Base-by-base conservation (phyloP, 352 stramenopile genomes). In the Elongisporangium prolatum region DNA sequence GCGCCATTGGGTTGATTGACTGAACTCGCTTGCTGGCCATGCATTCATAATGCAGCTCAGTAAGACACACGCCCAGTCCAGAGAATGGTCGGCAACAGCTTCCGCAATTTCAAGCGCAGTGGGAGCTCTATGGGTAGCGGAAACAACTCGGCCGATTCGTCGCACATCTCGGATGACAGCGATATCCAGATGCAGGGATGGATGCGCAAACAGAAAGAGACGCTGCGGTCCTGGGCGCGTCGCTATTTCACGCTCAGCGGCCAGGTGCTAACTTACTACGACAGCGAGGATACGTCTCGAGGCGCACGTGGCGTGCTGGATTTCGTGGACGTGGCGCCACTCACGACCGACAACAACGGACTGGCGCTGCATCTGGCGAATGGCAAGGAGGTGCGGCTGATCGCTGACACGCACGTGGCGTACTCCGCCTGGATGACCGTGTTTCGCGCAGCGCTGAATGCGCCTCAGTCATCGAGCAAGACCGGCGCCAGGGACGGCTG, bases 141-240 rank as follows among this genome's bases (percentile, higher is more conserved):
- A 52, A 74, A 65, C 60, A 66, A 67, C 52, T 73, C 70, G 49
- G 57, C 53, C 22, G 69, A 79, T 52, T 75, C 75, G 58, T 88
- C 77, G 22, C 63, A 61, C 44, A 44, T 74, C 40, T 88, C 75
- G 53, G 76, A 90, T 54, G 80, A 90, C 56, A 85, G 68, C 56
- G 80, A 88, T 51, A 75, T 90, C 59, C 75, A 88, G 56, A 90
- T 92, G 79, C 78, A 88, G 58, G 82, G 82, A 25, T 92, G 82
- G 82, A 92, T 92, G 82, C 74, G 77, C 28, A 92, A 92, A 62
- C 82, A 92, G 67, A 92, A 92, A 62, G 77, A 88, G 57, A 87
- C 82, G 59, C 67, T 88, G 61, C 77, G 77, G 25, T 87, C 74
- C 14, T 91, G 79, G 79, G 69, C 69, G 50, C 74, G 75, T 6